Conservation (phyloP, 2,329 filamentous ascomycete species). For the Curvularia sp. region DNA sequence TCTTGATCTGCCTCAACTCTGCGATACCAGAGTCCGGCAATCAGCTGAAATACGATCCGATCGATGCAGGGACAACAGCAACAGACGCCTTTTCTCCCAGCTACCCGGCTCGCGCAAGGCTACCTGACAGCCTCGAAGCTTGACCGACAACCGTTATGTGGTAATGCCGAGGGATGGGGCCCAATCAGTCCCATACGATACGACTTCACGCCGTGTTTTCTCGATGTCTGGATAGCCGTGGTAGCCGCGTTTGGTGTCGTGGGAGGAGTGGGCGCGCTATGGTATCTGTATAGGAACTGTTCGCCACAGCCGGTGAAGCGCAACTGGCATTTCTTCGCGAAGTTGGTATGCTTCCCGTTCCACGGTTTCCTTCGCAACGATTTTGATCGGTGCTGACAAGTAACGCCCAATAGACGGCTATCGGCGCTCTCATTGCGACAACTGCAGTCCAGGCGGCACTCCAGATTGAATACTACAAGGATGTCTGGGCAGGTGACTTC, state of each 20-base stretch:
- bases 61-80: constrained; percentile 50
- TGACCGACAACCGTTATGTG: constrained; percentile 76
- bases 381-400: constrained; percentile 14
- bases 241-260: constrained; percentile 83
- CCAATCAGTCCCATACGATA: constrained; percentile 85
- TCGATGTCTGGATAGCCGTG: constrained; percentile 84
- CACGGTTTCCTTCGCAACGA: not conserved
- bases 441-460: constrained; percentile 75
- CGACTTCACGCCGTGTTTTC: constrained; percentile 97
- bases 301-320: constrained; percentile 72
- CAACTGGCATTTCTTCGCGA: constrained; percentile 92
- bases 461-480: constrained; percentile 73
- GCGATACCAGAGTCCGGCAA: constrained; percentile 36
- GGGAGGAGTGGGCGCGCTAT: constrained; percentile 77
- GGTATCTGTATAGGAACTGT: constrained; percentile 77
- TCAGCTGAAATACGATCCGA: constrained; percentile 23
- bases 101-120: constrained; percentile 40
- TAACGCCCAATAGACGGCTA: constrained; percentile 59
- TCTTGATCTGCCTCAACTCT: constrained; percentile 28
- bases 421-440: constrained; percentile 72
- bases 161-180: constrained; percentile 93
- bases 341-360: constrained; percentile 68
- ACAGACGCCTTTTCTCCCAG: constrained; percentile 47
- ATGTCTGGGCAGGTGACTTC: constrained; percentile 80
- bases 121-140: constrained; percentile 63